phyloP scores from a whole-genome alignment of 2,329 filamentous ascomycete genomes.

The Tympanopsis confertula region DNA sequence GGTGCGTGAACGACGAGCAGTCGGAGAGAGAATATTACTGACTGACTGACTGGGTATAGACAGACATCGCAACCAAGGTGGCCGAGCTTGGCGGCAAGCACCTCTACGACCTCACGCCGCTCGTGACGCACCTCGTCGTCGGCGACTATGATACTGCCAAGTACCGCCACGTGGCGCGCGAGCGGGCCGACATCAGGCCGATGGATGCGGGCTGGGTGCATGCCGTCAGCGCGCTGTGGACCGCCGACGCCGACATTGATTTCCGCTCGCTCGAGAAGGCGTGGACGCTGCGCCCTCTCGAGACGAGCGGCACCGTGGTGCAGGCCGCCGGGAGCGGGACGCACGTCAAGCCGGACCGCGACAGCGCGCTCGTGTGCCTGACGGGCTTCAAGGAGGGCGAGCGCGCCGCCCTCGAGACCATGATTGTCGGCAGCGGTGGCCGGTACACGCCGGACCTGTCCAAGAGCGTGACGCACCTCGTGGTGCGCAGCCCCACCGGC shows the following conservation, averaged over 20 bases:
- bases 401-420: slow-evolving; percentile 33
- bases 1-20: slow-evolving; percentile 33
- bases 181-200: slow-evolving; percentile 74
- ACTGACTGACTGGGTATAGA: slow-evolving; percentile 15
- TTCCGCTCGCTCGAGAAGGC: slow-evolving; percentile 56
- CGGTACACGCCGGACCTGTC: slow-evolving; percentile 53
- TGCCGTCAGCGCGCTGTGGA: slow-evolving; percentile 69
- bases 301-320: slow-evolving; percentile 28
- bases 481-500: slow-evolving; percentile 67
- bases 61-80: slow-evolving; percentile 50
- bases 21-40: slow-evolving; percentile 1
- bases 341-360: too few relatives aligned
- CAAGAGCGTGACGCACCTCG: slow-evolving; percentile 73
- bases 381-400: slow-evolving; percentile 12
- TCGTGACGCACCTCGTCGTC: slow-evolving; percentile 88
- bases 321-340: too few relatives aligned
- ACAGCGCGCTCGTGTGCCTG: slow-evolving; percentile 15
- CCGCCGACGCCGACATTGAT: slow-evolving; percentile 65
- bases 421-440: slow-evolving; percentile 41
- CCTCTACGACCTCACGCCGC: slow-evolving; percentile 85
- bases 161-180: slow-evolving; percentile 87
- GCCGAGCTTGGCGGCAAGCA: slow-evolving; percentile 75
- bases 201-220: slow-evolving; percentile 78
- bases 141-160: slow-evolving; percentile 83
- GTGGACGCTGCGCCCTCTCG: slow-evolving; percentile 53